phyloP scores from a whole-genome alignment of 495 filamentous ascomycete genomes.

The Thozetella sp. region DNA sequence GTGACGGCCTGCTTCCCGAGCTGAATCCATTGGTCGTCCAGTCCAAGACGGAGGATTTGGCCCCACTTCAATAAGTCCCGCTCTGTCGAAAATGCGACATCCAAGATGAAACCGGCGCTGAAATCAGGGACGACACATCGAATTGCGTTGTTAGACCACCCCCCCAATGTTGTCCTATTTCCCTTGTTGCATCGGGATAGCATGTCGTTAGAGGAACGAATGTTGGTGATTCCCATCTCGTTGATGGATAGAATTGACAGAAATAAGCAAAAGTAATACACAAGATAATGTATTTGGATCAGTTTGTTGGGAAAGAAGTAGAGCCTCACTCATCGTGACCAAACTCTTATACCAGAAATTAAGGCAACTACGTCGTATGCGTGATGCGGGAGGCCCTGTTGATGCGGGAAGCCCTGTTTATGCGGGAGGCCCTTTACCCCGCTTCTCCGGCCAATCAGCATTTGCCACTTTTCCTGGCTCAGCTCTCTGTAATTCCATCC shows the following conservation, averaged over 20 bases:
- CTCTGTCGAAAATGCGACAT: neutral
- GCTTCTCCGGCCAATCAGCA: too few relatives aligned
- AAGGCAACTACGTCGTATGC: too few relatives aligned
- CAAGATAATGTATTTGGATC: neutral
- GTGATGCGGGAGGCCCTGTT: too few relatives aligned
- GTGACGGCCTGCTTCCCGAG: neutral
- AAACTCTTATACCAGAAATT: too few relatives aligned
- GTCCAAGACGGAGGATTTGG: neutral
- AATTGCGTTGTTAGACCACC: too few relatives aligned
- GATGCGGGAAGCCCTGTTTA: too few relatives aligned
- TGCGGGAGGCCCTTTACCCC: too few relatives aligned
- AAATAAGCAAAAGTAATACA: neutral
- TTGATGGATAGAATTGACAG: neutral
- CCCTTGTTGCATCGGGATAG: neutral
- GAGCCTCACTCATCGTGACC: neutral
- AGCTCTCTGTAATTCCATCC: too few relatives aligned
- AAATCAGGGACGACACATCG: neutral
- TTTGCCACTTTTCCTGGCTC: too few relatives aligned
- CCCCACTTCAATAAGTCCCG: neutral
- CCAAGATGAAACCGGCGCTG: neutral
- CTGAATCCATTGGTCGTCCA: neutral
- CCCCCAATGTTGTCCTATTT: neutral
- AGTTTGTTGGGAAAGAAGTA: neutral
- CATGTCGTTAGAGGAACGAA: neutral
- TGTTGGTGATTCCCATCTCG: neutral